Percentiles rank a stretch among this genome's conserved stretches.
Conservation (phyloP, 495 filamentous ascomycete genomes). For the Aspergillus panamensis region DNA sequence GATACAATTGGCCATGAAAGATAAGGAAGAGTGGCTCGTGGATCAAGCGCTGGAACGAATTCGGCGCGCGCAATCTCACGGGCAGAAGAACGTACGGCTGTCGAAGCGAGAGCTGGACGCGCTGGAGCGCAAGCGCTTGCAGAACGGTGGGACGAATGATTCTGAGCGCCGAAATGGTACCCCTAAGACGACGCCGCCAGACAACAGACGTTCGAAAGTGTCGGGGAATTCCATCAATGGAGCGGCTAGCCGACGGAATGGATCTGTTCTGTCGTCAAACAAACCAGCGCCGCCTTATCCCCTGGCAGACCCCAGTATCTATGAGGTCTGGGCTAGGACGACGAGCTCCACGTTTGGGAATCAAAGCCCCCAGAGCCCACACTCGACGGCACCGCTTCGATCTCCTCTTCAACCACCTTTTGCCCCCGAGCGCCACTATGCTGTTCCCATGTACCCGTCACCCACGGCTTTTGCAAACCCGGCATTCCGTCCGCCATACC, state of each 20-base stretch:
- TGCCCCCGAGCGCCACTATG: constrained; percentile 29
- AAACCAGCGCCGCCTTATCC: constrained; percentile 27
- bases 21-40: constrained; percentile 69
- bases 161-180: constrained; percentile 23
- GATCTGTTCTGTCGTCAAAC: constrained; percentile 25
- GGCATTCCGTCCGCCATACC: constrained; percentile 34
- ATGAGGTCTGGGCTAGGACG: constrained; percentile 27
- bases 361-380: constrained; percentile 33
- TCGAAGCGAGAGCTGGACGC: constrained; percentile 72
- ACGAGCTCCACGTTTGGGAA: constrained; percentile 12
- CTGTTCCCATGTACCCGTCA: constrained; percentile 25
- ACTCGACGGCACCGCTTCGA: constrained; percentile 37
- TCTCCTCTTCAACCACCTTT: constrained; percentile 29
- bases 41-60: constrained; percentile 74
- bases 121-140: constrained; percentile 63
- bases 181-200: constrained; percentile 14
- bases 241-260: constrained; percentile 19
- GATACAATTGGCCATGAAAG: constrained; percentile 52
- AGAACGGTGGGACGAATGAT: constrained; percentile 38
- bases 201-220: constrained; percentile 19
- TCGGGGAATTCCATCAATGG: constrained; percentile 16
- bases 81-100: constrained; percentile 71
- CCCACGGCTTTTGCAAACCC: constrained; percentile 29
- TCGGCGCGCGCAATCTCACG: constrained; percentile 65
- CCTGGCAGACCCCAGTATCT: constrained; percentile 20